Base-by-base conservation (phyloP, 495 filamentous ascomycete species). In the Aspergillus sclerotioniger region DNA sequence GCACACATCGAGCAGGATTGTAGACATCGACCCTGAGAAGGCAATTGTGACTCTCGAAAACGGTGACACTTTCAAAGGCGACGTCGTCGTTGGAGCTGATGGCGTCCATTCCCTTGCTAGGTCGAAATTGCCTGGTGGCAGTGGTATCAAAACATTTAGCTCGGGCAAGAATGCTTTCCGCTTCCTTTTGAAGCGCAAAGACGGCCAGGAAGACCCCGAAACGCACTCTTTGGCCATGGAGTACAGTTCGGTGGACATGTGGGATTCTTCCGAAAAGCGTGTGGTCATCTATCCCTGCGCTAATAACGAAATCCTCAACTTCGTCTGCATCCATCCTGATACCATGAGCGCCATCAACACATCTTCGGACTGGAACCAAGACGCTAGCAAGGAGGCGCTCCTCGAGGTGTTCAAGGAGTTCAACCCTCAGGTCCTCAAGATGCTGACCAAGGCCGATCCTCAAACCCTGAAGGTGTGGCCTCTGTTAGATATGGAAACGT, bases 281-380 rank as follows among this genome's bases (percentile, higher is more conserved):
- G 70, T 87, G 4, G 77, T 87, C 51, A 79, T 86, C 59, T 89
- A 88, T 54, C 83, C 84, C 0, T 83, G 77, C 52, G 68, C 74
- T 0, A 72, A 82, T 52, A 82, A 82, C 54, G 69, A 77, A 46
- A 25, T 81, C 9, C 67, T 88, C 32, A 87, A 88, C 59, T 82
- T 86, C 54, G 83, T 85, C 10, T 81, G 78, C 41, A 80, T 86
- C 28, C 81, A 87, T 62, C 82, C 84, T 0, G 81, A 81, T 28
- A 53, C 52, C 0, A 61, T 77, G 60, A 76, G 75, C 0, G 64
- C 55, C 0, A 66, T 67, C 21, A 58, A 71, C 25, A 56, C 71
- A 1, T 54, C 53, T 8, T 54, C 64, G 0, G 69, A 67, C 15
- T 77, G 83, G 78, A 74, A 81, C 52, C 71, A 80, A 53, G 62